Base-by-base conservation (phyloP, 2,329 filamentous ascomycete genomes). In the Fusarium sp. region DNA sequence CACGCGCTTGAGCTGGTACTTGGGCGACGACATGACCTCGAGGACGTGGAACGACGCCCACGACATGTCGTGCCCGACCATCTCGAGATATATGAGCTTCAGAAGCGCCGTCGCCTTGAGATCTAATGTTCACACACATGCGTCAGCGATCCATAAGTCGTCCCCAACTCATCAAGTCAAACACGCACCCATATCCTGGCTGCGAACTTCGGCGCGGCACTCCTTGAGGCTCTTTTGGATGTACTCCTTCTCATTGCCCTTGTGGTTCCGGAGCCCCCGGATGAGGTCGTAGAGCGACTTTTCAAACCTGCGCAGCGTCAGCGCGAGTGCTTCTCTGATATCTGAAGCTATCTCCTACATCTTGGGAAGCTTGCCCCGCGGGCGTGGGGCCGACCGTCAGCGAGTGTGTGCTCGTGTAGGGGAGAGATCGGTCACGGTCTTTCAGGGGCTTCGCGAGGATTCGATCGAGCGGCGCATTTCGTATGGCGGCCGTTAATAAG, bases 201-300 rank as follows among this genome's bases (percentile, higher is more conserved):
- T 93, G 81, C 93, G 93, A 81, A 98, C 95, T 84, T 99, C 97
- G 80, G 92, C 88, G 79, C 95, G 94, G 84, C 97, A 99, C 93
- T 99, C 97, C 87, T 95, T 95, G 81, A 98, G 86, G 80, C 93
- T 95, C 83, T 94, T 93, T 81, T 97, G 93, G 69, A 99, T 97
- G 84, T 98, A 99, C 81, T 97, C 95, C 82, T 93, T 94, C 86
- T 99, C 97, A 81, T 92, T 93, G 79, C 96, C 96, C 84, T 98
- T 98, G 86, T 98, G 95, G 82, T 96, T 97, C 76, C 97, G 93
- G 81, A 99, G 88, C 79, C 97, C 97, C 84, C 95, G 91, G 80
- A 99, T 99, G 88, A 99, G 95, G 91, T 98, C 96, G 85, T 98
- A 98, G 22, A 99, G 91, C 47, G 97, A 98, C 86, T 99, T 99